Percentiles rank a stretch among this genome's conserved stretches.
Evolutionary conservation across 345 rosid genomes (phyloP).

Genomic region (Brassica incana): DNA sequence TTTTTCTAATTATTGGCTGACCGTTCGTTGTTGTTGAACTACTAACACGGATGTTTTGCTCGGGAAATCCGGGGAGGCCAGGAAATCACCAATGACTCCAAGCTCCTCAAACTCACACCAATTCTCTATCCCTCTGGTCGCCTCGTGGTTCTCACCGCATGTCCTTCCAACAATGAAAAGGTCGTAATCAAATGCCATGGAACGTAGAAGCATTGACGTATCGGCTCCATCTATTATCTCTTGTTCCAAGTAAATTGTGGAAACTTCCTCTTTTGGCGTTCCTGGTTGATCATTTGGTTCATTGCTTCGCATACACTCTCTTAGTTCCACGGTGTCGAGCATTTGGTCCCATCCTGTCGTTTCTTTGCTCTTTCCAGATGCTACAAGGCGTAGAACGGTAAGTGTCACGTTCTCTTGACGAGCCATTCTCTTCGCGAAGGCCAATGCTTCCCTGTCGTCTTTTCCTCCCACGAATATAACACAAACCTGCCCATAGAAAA

Average conservation of each 20-base stretch:
- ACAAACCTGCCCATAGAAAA: constrained; percentile 10
- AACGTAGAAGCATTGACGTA: constrained; percentile 40
- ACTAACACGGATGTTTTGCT: constrained; percentile 40
- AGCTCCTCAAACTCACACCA: constrained; percentile 72
- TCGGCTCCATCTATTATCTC: constrained; percentile 45
- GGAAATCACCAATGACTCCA: constrained; percentile 57
- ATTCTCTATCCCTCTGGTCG: constrained; percentile 41
- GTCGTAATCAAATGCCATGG: constrained; percentile 45
- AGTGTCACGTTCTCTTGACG: constrained; percentile 28
- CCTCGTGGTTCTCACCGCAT: constrained; percentile 32
- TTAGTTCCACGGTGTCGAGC: constrained; percentile 37
- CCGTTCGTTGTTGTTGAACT: constrained; percentile 40
- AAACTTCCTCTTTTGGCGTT: neutral
- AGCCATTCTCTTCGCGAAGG: constrained; percentile 48
- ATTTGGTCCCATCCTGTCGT: constrained; percentile 39
- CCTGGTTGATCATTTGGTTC: constrained; percentile 17
- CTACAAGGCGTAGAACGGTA: constrained; percentile 36
- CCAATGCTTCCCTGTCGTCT: constrained; percentile 60
- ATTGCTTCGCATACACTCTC: constrained; percentile 33
- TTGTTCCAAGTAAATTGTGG: constrained; percentile 35
- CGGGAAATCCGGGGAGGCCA: constrained; percentile 50
- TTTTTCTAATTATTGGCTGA: constrained; percentile 14
- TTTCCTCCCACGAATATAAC: constrained; percentile 55
- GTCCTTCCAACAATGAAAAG: constrained; percentile 56
- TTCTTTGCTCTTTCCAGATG: neutral